Evolutionary conservation across 2,329 filamentous ascomycete genomes (phyloP).

Genomic region (Claviceps sorghi): DNA sequence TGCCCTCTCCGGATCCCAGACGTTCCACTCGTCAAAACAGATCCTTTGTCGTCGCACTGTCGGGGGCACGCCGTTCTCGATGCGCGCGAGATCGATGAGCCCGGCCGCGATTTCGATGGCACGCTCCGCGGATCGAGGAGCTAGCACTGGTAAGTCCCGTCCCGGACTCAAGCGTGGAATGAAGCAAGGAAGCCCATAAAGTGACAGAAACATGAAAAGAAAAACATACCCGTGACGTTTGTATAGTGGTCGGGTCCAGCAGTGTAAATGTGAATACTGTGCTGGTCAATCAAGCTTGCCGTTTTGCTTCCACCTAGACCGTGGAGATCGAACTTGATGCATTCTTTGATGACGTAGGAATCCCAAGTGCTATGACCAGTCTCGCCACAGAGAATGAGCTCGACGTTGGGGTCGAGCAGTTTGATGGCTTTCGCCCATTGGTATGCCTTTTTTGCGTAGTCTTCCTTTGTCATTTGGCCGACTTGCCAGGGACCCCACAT

Average conservation of each 20-base stretch:
- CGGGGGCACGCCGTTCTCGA: neutral
- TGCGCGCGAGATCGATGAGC: neutral
- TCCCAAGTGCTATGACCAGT: neutral
- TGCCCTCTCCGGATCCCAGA: neutral
- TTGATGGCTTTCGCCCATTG: conserved; percentile 1
- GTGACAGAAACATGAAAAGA: neutral
- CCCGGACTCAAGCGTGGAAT: neutral
- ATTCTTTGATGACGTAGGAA: neutral
- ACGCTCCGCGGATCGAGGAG: neutral
- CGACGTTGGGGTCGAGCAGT: neutral
- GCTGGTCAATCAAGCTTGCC: neutral
- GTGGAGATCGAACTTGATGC: neutral
- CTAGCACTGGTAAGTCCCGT: neutral
- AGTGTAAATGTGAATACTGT: conserved; percentile 1
- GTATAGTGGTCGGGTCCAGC: neutral
- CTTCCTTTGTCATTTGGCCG: neutral
- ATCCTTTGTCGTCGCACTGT: neutral
- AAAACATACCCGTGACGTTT: neutral
- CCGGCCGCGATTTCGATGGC: neutral
- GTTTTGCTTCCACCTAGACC: neutral
- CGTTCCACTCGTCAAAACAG: conserved; percentile 1
- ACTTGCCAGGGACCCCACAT: neutral
- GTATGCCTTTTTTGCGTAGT: neutral
- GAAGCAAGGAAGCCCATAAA: neutral
- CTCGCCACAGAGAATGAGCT: conserved; percentile 1